A percentile compares a stretch with the other conserved stretches of the same genome.
Conservation (phyloP, 495 filamentous ascomycete genomes). For the Lasiosphaeria miniovina region DNA sequence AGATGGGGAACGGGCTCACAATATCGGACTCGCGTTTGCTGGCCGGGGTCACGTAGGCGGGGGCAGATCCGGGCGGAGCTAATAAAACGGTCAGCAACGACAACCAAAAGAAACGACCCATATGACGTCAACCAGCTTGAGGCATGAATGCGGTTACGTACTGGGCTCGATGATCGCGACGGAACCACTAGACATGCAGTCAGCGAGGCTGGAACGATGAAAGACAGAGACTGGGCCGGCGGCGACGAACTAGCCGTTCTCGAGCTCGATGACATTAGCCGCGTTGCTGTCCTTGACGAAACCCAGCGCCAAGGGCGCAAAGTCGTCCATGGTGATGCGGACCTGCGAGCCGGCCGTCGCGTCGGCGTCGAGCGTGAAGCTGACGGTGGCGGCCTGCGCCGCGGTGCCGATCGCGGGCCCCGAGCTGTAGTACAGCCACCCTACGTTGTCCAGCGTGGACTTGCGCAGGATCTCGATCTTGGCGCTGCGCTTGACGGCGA, state of each 20-base stretch:
- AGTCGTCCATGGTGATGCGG: not conserved
- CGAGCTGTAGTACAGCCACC: slow-evolving; percentile 7
- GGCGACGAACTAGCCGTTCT: slow-evolving; percentile 4
- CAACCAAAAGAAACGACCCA: not conserved
- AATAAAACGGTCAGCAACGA: not conserved
- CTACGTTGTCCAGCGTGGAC: not conserved
- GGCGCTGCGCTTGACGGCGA: not conserved
- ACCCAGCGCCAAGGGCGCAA: not conserved
- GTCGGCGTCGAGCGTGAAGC: not conserved
- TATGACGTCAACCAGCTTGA: not conserved
- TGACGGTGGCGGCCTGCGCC: not conserved
- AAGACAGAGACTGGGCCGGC: not conserved
- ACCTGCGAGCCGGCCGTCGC: slow-evolving; percentile 2
- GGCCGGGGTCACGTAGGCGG: not conserved
- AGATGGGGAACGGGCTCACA: slow-evolving; percentile 2
- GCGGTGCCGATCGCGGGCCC: slow-evolving; percentile 12
- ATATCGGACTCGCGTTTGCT: slow-evolving; percentile 12
- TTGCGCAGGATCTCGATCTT: slow-evolving; percentile 14
- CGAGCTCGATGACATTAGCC: not conserved
- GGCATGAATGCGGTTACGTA: too few relatives aligned
- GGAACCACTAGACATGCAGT: not conserved
- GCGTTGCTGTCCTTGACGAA: slow-evolving; percentile 2
- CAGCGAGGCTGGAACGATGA: not conserved
- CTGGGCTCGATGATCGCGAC: not conserved
- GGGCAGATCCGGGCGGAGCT: slow-evolving; percentile 10